These are phyloP conservation scores for Mucor irregularis DNA, from an alignment of 371 early-diverging fungal genomes.

Conservation along the genomic window DNA sequence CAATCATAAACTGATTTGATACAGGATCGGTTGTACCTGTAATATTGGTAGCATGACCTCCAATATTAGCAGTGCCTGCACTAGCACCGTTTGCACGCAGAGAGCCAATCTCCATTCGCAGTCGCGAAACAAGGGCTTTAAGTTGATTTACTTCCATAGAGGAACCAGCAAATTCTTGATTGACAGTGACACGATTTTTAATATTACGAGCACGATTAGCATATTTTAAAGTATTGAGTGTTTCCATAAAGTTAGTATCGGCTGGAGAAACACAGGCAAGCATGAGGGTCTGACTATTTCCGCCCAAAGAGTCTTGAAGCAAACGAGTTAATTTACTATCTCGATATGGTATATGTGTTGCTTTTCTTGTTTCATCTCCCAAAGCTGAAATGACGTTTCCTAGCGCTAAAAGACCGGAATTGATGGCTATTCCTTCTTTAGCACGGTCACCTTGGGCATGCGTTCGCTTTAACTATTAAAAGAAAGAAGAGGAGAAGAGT, in stretches of 20 bases:
- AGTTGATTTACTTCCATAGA: conserved; percentile 65
- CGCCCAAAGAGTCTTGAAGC: conserved; percentile 95
- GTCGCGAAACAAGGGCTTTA: conserved; percentile 60
- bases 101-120: conserved; percentile 59
- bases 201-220: conserved; percentile 88
- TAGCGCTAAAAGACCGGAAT: conserved; percentile 93
- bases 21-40: conserved; percentile 11
- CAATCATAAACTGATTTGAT: too few species aligned
- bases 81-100: conserved; percentile 35
- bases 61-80: too few species aligned
- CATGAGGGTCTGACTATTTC: conserved; percentile 89
- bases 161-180: conserved; percentile 61
- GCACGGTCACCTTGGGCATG: conserved; percentile 90
- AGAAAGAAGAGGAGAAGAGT: neutral
- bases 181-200: conserved; percentile 78
- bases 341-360: conserved; percentile 91
- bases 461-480: conserved; percentile 79
- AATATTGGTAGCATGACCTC: conserved; percentile 9
- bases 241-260: conserved; percentile 81
- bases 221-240: conserved; percentile 87
- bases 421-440: conserved; percentile 97
- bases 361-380: conserved; percentile 64
- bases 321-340: conserved; percentile 97
- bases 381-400: conserved; percentile 99
- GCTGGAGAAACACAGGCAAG: conserved; percentile 88